Conservation (phyloP, 2,329 filamentous ascomycete genomes). For the Aspergillus tubingensis region DNA sequence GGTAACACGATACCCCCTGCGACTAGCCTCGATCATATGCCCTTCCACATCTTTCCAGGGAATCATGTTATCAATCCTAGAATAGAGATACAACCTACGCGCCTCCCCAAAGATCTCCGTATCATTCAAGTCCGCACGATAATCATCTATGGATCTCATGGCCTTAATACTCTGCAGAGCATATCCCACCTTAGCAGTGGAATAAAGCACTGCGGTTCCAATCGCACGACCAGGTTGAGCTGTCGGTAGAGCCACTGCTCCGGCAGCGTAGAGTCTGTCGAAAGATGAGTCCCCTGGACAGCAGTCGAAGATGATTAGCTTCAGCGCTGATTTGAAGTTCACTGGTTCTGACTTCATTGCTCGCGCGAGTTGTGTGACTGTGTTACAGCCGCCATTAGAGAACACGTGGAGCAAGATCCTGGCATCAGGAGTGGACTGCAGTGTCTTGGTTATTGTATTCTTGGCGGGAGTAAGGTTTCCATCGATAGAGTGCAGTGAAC, state of each 20-base stretch:
- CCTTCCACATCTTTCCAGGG: constrained; percentile 23
- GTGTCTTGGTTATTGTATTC: neutral
- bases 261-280: constrained; percentile 9
- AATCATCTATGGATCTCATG: constrained; percentile 16
- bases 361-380: constrained; percentile 10
- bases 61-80: constrained; percentile 21
- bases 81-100: constrained; percentile 24
- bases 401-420: constrained; percentile 17
- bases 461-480: constrained; percentile 9
- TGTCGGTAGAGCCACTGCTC: constrained; percentile 16
- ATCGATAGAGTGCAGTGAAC: neutral
- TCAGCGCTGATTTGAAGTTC: neutral
- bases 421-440: neutral
- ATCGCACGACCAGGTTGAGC: constrained; percentile 13
- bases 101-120: constrained; percentile 17
- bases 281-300: constrained; percentile 16
- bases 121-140: constrained; percentile 22
- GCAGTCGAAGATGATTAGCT: constrained; percentile 16
- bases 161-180: constrained; percentile 15
- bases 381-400: constrained; percentile 19
- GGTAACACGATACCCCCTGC: constrained; percentile 13
- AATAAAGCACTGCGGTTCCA: constrained; percentile 19
- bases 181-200: constrained; percentile 16
- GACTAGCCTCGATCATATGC: constrained; percentile 19
- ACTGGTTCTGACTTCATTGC: neutral